Conservation (phyloP, 805 yeast species). For the Ogataea henricii region DNA sequence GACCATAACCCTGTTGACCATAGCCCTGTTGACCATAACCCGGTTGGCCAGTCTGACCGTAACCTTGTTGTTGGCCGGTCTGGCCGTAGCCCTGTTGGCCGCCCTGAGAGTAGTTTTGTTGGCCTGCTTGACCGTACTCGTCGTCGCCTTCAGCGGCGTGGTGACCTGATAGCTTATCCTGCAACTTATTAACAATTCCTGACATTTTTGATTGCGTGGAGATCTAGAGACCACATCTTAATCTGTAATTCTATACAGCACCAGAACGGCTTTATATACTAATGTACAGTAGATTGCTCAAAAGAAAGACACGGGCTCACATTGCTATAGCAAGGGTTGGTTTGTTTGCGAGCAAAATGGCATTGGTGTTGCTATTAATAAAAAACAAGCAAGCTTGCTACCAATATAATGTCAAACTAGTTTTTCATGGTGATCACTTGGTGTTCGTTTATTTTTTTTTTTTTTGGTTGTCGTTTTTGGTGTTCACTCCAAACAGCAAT, state of each 20-base stretch:
- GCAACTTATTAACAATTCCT: constrained; percentile 10
- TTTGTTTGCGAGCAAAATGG: too few species aligned
- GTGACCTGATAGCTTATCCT: constrained; percentile 12
- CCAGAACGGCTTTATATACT: not conserved
- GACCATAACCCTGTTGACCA: constrained; percentile 7
- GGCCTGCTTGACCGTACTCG: not conserved
- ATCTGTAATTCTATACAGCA: too few species aligned
- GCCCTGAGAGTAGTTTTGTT: not conserved
- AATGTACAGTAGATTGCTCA: too few species aligned
- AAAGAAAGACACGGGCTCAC: too few species aligned
- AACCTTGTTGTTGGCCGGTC: not conserved
- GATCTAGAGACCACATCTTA: not conserved
- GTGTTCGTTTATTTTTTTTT: not conserved
- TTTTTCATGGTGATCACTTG: too few species aligned
- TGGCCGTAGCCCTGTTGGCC: constrained; percentile 1
- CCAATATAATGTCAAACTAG: too few species aligned
- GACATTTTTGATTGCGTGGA: constrained; percentile 7
- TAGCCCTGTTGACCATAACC: not conserved
- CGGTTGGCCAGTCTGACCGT: not conserved
- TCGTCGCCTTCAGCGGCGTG: constrained; percentile 1
- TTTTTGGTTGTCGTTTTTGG: not conserved
- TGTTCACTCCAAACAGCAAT: too few species aligned
- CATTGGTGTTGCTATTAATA: too few species aligned
- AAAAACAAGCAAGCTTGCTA: not conserved
- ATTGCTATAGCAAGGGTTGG: too few species aligned